Percentiles rank a stretch among this genome's conserved stretches.
These are phyloP conservation scores for Dioscorea zingiberensis DNA, from an alignment of 106 monocot genomes.

Conservation along the genomic window DNA sequence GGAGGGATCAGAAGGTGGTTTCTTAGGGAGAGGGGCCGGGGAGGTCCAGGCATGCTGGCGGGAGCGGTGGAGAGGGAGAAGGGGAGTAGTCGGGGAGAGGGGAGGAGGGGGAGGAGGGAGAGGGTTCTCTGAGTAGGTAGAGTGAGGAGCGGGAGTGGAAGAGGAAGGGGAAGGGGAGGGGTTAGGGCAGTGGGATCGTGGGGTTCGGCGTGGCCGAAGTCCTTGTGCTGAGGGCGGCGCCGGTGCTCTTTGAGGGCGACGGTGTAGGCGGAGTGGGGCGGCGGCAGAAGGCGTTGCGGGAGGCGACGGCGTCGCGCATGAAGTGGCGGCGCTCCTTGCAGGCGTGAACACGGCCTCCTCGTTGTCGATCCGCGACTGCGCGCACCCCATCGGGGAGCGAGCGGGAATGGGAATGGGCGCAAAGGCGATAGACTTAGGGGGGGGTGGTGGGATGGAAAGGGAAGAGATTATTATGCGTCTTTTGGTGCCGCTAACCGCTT, in stretches of 20 bases:
- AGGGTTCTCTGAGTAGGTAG: conserved; percentile 20
- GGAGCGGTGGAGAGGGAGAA: conserved; percentile 63
- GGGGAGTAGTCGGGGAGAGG: conserved; percentile 33
- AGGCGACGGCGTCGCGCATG: conserved; percentile 50
- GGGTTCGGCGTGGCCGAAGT: conserved; percentile 57
- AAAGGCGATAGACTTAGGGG: no score
- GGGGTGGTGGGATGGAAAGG: no score
- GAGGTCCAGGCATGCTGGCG: conserved; percentile 74
- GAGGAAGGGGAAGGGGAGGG: neutral
- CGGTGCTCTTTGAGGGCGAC: conserved; percentile 62
- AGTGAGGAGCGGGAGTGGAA: neutral
- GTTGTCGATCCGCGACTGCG: conserved; percentile 80
- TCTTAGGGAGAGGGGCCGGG: conserved; percentile 19
- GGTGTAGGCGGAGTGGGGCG: conserved; percentile 72
- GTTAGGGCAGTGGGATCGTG: no score
- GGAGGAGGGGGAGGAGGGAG: conserved; percentile 61
- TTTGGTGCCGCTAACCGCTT: no score
- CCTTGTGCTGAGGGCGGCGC: conserved; percentile 70
- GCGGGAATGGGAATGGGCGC: no score
- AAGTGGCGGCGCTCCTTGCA: conserved; percentile 69
- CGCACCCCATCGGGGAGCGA: conserved; percentile 70
- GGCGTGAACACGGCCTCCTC: conserved; percentile 71
- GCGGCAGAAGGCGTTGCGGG: conserved; percentile 95
- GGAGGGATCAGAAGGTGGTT: conserved; percentile 9
- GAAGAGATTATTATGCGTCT: no score